Evolutionary conservation across 2,329 filamentous ascomycete genomes (phyloP), one percentile per base, ranked within the genome.

Genomic region (Pestalotiopsis sp.): DNA sequence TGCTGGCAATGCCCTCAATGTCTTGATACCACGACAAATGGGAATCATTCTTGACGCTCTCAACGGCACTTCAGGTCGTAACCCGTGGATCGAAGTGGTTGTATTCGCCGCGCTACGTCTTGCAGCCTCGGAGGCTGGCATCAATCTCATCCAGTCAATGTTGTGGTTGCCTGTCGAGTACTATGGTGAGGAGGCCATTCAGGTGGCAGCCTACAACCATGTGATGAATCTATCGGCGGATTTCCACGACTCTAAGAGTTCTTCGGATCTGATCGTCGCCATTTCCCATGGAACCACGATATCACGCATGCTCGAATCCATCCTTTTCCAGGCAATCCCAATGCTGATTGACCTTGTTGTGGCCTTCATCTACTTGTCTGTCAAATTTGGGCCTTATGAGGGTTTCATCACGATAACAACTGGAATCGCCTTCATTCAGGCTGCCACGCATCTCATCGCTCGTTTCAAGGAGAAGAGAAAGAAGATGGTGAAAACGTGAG

Each of bases 21-120:
- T 97, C 14, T 81, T 97, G 57, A 89, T 94, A 39, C 94, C 94
- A n/a, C 87, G 92, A 23, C 93, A 96, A 76, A 88, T 95, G 39
- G 94, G 93, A 71, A 89, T 93, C 68, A 90, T 97, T 71, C 91
- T 93, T 71, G 89, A 96, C 74, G 88, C 88, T 70, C 81, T 97
- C 25, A 85, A 85, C 38, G 82, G 84, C 39, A 66, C 61, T 17
- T 52, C 61, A 5, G 66, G 49, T 11, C 67, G 56, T 39, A 70
- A 45, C 36, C 71, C 70, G 25, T 70, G 62, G 63, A 65, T 68
- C 39, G 61, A 72, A 23, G 70, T 70, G 14, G 31, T 70, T n/a
- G 68, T 70, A 11, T 62, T 72, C 23, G 69, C 71, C 14, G 27
- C 63, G 13, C 59, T 71, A n/a, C 84, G 85, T 66, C 77, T 89